phyloP scores from a whole-genome alignment of 2,329 filamentous ascomycete species.

The Biscogniauxia marginata region DNA sequence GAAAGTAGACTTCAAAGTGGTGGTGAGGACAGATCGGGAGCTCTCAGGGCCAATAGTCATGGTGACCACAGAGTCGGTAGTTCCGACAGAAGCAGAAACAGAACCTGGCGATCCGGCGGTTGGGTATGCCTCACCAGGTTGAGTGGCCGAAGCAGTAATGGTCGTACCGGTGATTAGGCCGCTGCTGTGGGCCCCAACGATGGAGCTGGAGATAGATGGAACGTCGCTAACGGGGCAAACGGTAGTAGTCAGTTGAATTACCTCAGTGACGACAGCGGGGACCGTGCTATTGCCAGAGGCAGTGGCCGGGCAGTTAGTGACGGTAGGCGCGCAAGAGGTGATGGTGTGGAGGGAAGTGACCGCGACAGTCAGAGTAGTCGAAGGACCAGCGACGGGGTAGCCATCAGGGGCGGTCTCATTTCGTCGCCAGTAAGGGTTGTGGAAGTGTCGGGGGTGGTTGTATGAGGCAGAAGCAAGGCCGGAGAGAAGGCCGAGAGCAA shows the following conservation, averaged over 20 bases:
- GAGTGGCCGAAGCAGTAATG: slow-evolving; percentile 18
- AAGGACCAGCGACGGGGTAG: slow-evolving; percentile 9
- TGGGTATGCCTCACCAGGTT: slow-evolving; percentile 7
- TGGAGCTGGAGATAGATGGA: slow-evolving; percentile 30
- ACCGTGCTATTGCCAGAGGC: slow-evolving; percentile 18
- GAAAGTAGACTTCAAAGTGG: slow-evolving; percentile 31
- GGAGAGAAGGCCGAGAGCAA: slow-evolving; percentile 33
- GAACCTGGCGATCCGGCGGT: slow-evolving; percentile 1
- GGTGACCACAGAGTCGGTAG: slow-evolving; percentile 23
- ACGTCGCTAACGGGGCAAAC: slow-evolving; percentile 37
- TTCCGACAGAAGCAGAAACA: slow-evolving; percentile 7
- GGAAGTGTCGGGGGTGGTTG: slow-evolving; percentile 32
- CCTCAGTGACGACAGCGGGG: slow-evolving; percentile 34
- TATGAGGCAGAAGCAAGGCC: slow-evolving; percentile 33
- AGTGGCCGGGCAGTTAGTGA: slow-evolving; percentile 34
- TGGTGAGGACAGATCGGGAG: slow-evolving; percentile 28
- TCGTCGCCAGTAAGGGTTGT: slow-evolving; percentile 28
- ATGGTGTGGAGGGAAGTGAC: slow-evolving; percentile 32
- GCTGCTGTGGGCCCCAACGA: slow-evolving; percentile 32
- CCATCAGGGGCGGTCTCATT: slow-evolving; percentile 23
- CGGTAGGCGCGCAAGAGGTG: slow-evolving; percentile 33
- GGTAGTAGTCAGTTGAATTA: slow-evolving; percentile 36
- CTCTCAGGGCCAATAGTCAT: slow-evolving; percentile 30
- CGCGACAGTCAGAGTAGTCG: slow-evolving; percentile 33
- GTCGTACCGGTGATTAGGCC: slow-evolving; percentile 32